phyloP scores from a whole-genome alignment of 192 early-diverging fungal genomes.

The Linnemannia zychae region DNA sequence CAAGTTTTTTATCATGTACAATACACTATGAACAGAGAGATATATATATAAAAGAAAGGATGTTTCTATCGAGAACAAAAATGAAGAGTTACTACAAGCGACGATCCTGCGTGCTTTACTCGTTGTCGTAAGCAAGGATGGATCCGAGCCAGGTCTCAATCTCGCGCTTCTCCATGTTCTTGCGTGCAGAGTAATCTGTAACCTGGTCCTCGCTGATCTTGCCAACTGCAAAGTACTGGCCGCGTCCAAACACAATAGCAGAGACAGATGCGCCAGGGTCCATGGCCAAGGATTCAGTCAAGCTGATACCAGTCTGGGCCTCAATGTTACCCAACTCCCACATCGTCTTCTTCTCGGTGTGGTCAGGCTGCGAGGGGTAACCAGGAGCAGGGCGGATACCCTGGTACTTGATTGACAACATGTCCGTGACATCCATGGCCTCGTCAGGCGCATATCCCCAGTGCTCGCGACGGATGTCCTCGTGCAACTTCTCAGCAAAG shows the following conservation, averaged over 20 bases:
- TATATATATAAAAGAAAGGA: background rate
- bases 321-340: conserved; percentile 89
- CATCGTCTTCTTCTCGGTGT: conserved; percentile 94
- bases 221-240: conserved; percentile 94
- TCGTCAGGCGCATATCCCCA: conserved; percentile 94
- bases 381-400: conserved; percentile 96
- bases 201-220: conserved; percentile 95
- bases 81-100: background rate
- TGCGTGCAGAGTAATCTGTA: conserved; percentile 54
- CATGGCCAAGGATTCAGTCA: conserved; percentile 97
- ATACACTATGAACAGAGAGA: background rate
- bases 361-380: conserved; percentile 96
- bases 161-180: conserved; percentile 49
- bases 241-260: conserved; percentile 66
- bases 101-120: background rate
- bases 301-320: conserved; percentile 83
- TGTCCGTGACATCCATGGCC: conserved; percentile 78
- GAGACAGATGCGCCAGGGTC: conserved; percentile 91
- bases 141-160: conserved; percentile 59
- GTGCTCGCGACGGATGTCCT: conserved; percentile 85
- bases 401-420: conserved; percentile 94
- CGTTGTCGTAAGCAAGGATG: conserved; percentile 55
- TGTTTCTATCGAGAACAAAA: background rate
- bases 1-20: background rate
- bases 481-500: conserved; percentile 91